Conservation (phyloP, 768 basidiomycete genomes). For the Xerocomellus dryophilus region DNA sequence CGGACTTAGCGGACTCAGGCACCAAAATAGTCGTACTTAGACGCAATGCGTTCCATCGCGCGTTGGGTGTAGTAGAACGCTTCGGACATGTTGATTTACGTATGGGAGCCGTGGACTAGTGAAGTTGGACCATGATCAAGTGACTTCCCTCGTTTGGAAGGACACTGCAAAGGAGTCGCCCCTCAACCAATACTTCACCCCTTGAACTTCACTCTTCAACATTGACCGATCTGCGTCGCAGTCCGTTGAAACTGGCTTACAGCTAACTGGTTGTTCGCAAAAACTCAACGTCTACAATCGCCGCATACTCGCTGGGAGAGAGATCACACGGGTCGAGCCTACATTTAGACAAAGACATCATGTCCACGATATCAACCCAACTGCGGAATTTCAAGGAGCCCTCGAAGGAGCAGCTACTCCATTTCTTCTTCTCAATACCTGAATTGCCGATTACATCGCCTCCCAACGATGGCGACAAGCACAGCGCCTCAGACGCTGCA, state of each 20-base stretch:
- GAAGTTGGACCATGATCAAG: neutral
- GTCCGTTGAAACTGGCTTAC: conserved; percentile 4
- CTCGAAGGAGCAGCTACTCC: conserved; percentile 78
- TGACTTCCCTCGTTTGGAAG: conserved; percentile 17
- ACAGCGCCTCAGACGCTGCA: conserved; percentile 43
- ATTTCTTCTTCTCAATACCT: conserved; percentile 86
- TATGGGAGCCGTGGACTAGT: neutral
- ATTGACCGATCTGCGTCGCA: neutral
- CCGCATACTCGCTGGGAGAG: neutral
- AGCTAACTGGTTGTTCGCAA: neutral
- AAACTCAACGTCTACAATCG: neutral
- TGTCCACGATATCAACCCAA: conserved; percentile 84
- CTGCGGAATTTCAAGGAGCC: conserved; percentile 92
- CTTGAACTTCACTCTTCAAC: neutral
- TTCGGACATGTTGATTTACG: neutral
- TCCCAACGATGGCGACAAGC: conserved; percentile 24
- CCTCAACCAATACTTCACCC: conserved; percentile 9
- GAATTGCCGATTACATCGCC: conserved; percentile 29
- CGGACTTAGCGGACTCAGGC: too few species aligned
- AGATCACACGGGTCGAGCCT: neutral
- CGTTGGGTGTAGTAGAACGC: neutral
- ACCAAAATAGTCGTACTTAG: neutral
- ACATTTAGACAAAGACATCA: conserved; percentile 27
- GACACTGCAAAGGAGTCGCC: conserved; percentile 8
- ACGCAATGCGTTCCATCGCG: neutral